Percentiles rank a stretch among this genome's conserved stretches.
Evolutionary conservation across 305 asterid genomes (phyloP).

Genomic region (Fraxinus sp.): DNA sequence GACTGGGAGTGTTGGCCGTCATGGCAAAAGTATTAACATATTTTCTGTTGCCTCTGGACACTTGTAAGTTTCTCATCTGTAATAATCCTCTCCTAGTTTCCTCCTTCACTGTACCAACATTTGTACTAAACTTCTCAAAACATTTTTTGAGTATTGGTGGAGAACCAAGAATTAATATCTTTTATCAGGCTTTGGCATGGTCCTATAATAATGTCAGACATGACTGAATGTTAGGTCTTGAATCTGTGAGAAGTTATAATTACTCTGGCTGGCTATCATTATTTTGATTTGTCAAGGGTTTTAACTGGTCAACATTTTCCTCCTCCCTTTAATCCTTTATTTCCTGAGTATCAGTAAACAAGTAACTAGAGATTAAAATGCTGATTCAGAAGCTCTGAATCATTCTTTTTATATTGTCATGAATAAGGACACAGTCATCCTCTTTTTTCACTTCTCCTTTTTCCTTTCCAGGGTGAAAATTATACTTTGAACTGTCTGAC

Average conservation of each 20-base stretch:
- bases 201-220: background rate
- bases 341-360: background rate
- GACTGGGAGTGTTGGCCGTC: conserved; percentile 58
- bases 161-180: conserved; percentile 11
- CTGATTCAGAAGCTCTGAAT: background rate
- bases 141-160: background rate
- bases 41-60: conserved; percentile 99
- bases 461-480: background rate
- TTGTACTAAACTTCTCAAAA: conserved; percentile 6
- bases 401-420: background rate
- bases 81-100: conserved; percentile 16
- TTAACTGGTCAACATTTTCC: background rate
- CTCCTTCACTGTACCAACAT: background rate
- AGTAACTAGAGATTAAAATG: background rate
- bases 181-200: background rate
- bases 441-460: background rate
- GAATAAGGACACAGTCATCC: background rate
- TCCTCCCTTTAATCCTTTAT: background rate
- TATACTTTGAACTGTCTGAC: background rate
- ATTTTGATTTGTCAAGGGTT: background rate
- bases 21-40: conserved; percentile 78
- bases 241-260: background rate
- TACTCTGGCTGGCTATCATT: background rate
- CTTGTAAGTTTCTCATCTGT: conserved; percentile 58
- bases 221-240: background rate